A percentile compares a stretch with the other conserved stretches of the same genome.
Evolutionary conservation across 2,329 filamentous ascomycete species (phyloP).

Genomic region (Geosmithia flava): DNA sequence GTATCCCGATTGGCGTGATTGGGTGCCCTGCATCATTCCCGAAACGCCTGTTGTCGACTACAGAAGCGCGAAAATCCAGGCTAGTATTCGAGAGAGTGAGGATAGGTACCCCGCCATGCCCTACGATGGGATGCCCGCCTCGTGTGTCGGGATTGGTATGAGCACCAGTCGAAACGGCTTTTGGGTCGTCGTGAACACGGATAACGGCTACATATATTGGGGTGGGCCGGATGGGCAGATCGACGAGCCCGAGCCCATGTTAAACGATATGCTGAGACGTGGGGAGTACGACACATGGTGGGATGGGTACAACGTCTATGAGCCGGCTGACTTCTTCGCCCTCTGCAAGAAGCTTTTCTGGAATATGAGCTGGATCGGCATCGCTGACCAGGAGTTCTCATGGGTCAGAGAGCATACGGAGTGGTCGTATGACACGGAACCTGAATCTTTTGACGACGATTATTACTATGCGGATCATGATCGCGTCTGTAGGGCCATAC

Average conservation of each 20-base stretch:
- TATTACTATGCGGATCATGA: conserved; percentile 1
- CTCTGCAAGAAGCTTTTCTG: conserved; percentile 5
- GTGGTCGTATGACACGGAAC: too few relatives aligned
- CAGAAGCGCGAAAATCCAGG: neutral
- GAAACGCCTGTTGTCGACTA: conserved; percentile 3
- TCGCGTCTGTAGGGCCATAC: conserved; percentile 3
- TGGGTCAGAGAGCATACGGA: too few relatives aligned
- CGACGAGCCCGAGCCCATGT: conserved; percentile 1
- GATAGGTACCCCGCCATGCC: neutral
- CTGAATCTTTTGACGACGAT: too few relatives aligned
- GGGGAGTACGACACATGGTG: neutral
- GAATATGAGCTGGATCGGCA: conserved; percentile 4
- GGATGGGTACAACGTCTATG: conserved; percentile 1
- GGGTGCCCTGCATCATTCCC: neutral
- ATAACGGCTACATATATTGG: conserved; percentile 6
- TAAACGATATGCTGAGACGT: neutral
- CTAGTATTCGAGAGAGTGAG: neutral
- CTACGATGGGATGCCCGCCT: conserved; percentile 1
- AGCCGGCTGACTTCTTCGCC: conserved; percentile 5
- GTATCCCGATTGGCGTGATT: conserved; percentile 2
- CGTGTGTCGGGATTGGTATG: conserved; percentile 5
- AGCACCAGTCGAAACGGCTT: conserved; percentile 2
- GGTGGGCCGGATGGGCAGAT: neutral
- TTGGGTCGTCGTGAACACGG: conserved; percentile 6
- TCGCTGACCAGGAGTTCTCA: neutral